A percentile compares a stretch with the other conserved stretches of the same genome.
Conservation (phyloP, 1,284 basidiomycete genomes). For the Farysia itapuensis region DNA sequence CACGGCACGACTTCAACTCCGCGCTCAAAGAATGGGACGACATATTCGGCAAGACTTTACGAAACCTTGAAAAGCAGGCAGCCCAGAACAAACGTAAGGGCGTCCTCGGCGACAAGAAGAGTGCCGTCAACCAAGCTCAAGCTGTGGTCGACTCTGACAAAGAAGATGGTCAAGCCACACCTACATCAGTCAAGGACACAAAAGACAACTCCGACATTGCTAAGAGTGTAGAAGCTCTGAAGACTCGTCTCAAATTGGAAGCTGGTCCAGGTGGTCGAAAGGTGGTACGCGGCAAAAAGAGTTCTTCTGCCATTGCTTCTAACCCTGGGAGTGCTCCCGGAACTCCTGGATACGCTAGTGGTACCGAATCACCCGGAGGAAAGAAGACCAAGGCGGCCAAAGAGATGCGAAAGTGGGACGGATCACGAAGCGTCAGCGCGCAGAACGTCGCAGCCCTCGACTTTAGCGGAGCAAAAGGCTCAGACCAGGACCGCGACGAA, state of each 20-base stretch:
- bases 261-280: slow-evolving; percentile 66
- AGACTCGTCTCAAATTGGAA: slow-evolving; percentile 68
- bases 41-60: slow-evolving; percentile 76
- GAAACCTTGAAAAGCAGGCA: slow-evolving; percentile 74
- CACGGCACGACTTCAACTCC: slow-evolving; percentile 67
- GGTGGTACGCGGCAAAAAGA: slow-evolving; percentile 61
- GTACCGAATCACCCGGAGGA: slow-evolving; percentile 29
- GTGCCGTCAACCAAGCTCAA: slow-evolving; percentile 18
- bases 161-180: slow-evolving; percentile 32
- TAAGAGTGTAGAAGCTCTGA: slow-evolving; percentile 85
- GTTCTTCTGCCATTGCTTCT: slow-evolving; percentile 55
- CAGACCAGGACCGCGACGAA: slow-evolving; percentile 61
- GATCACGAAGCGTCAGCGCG: slow-evolving; percentile 71
- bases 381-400: slow-evolving; percentile 70
- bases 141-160: slow-evolving; percentile 20
- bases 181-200: slow-evolving; percentile 51
- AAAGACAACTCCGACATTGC: slow-evolving; percentile 85
- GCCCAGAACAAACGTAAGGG: slow-evolving; percentile 59
- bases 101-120: slow-evolving; percentile 33
- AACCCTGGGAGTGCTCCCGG: slow-evolving; percentile 63
- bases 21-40: slow-evolving; percentile 80
- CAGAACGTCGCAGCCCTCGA: slow-evolving; percentile 87
- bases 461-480: slow-evolving; percentile 66
- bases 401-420: slow-evolving; percentile 86
- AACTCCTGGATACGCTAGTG: slow-evolving; percentile 41